phyloP scores from a whole-genome alignment of 257 asterid species.

The Solanum tarijense region DNA sequence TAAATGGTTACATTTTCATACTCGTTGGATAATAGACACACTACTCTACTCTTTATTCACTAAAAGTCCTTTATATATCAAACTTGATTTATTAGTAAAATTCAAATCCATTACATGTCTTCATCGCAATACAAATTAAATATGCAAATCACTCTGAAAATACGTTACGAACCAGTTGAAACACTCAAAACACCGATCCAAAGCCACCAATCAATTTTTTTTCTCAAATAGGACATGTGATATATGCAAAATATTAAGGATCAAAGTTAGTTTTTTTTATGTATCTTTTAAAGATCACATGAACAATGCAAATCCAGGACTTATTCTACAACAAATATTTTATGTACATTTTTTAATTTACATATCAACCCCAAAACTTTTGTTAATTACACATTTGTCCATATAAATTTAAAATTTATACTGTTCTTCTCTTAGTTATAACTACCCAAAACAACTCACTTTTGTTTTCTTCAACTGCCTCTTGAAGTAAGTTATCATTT shows the following conservation, averaged over 20 bases:
- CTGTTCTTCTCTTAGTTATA: constrained; percentile 18
- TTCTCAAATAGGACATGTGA: background rate
- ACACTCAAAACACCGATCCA: background rate
- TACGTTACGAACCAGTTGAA: rapidly evolving
- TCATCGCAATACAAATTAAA: background rate
- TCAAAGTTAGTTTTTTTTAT: background rate
- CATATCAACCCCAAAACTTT: background rate
- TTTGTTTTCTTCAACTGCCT: constrained; percentile 4
- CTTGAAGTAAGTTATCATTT: background rate
- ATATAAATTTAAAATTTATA: background rate
- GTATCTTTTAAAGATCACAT: background rate
- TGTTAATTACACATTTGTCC: background rate
- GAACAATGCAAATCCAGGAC: background rate
- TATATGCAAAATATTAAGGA: background rate
- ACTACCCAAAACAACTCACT: constrained; percentile 38
- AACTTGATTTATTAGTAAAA: background rate
- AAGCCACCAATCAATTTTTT: background rate
- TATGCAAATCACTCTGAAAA: background rate
- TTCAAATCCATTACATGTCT: background rate
- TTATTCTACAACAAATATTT: background rate
- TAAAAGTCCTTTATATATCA: background rate
- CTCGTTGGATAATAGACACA: background rate
- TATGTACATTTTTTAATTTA: background rate
- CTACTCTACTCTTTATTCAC: background rate
- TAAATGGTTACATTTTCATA: background rate